A percentile compares a stretch with the other conserved stretches of the same genome.
Conservation (phyloP, 2,329 filamentous ascomycete species). For the Knoxdaviesia capensis region DNA sequence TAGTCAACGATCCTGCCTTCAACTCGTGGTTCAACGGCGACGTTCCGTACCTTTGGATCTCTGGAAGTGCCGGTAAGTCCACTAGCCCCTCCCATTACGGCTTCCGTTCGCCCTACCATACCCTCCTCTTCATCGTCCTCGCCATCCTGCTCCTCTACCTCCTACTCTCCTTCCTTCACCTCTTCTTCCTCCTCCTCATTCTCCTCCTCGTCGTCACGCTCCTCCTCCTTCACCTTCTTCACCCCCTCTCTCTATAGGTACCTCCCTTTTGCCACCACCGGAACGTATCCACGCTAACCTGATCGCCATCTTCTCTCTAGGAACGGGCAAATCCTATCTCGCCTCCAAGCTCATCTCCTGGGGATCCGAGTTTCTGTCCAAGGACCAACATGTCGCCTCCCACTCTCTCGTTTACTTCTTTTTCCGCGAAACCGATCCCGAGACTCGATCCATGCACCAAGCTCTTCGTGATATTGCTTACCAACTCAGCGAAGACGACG, state of each 20-base stretch:
- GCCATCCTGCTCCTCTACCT: too few relatives aligned
- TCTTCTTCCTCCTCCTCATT: not conserved
- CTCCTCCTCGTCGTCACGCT: not conserved
- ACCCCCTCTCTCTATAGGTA: not conserved
- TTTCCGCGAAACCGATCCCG: constrained; percentile 24
- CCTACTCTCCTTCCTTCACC: too few relatives aligned
- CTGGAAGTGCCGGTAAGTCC: constrained; percentile 18
- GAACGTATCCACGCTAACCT: too few relatives aligned
- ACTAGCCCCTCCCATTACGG: too few relatives aligned
- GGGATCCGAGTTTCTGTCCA: constrained; percentile 14
- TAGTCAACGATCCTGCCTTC: constrained; percentile 18
- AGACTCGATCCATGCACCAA: constrained; percentile 22
- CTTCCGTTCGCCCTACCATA: too few relatives aligned
- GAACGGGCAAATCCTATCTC: constrained; percentile 25
- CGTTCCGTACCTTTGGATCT: constrained; percentile 21
- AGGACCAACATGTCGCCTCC: constrained; percentile 6
- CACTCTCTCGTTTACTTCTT: constrained; percentile 23
- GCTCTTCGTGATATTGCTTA: constrained; percentile 24
- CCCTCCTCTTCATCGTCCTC: too few relatives aligned
- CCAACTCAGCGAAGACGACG: constrained; percentile 23
- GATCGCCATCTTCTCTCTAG: constrained; percentile 5
- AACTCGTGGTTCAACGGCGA: constrained; percentile 17
- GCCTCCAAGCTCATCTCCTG: constrained; percentile 21
- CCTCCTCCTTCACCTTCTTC: not conserved
- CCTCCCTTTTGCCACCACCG: not conserved